phyloP scores from a whole-genome alignment of 371 early-diverging fungal species.

The Actinomortierella wolfii region DNA sequence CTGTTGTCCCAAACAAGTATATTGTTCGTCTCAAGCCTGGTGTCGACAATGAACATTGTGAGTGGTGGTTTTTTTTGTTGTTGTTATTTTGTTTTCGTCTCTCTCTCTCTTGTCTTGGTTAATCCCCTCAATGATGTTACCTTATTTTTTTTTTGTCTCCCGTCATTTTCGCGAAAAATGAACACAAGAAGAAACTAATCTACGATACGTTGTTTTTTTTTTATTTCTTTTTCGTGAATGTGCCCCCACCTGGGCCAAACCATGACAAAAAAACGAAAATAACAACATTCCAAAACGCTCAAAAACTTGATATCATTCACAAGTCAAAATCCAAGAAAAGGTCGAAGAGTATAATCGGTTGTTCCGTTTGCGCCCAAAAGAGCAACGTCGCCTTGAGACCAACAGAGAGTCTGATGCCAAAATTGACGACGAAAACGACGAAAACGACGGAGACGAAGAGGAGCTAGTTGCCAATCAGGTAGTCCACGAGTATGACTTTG shows the following conservation, averaged over 20 bases:
- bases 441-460: background rate
- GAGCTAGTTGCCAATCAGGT: slow-evolving; percentile 32
- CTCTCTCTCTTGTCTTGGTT: background rate
- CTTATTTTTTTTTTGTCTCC: background rate
- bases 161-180: no score
- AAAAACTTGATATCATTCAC: no score
- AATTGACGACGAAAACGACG: slow-evolving; percentile 1
- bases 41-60: slow-evolving; percentile 20
- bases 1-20: slow-evolving; percentile 36
- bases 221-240: background rate
- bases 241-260: no score
- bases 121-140: no score
- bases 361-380: background rate
- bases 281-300: no score
- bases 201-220: background rate
- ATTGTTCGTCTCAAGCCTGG: slow-evolving; percentile 38
- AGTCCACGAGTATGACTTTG: slow-evolving; percentile 44
- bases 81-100: slow-evolving; percentile 3
- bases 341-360: slow-evolving; percentile 27
- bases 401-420: background rate
- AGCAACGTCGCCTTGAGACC: background rate
- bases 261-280: no score
- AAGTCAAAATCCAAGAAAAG: slow-evolving; percentile 30
- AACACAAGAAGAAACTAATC: background rate
- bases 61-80: slow-evolving; percentile 1